Conservation (phyloP, 148 eudicot species). For the Pouteria glomerata region DNA sequence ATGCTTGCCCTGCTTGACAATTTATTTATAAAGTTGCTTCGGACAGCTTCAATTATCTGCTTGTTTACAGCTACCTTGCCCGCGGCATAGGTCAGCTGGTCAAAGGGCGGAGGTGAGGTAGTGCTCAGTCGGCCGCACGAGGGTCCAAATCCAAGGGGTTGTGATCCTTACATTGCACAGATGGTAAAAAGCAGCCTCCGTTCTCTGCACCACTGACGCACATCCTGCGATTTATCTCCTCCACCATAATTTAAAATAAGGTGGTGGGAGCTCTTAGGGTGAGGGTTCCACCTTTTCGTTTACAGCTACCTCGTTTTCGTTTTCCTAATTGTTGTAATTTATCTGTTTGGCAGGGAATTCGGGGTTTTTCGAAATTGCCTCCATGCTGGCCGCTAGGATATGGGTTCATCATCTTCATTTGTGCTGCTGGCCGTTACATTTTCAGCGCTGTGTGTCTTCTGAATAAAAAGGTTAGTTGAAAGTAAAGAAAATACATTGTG, state of each 20-base stretch:
- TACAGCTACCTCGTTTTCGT: not conserved
- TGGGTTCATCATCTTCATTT: not conserved
- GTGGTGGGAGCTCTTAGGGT: too few relatives aligned
- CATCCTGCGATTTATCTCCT: too few relatives aligned
- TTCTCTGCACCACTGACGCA: too few relatives aligned
- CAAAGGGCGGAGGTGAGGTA: too few relatives aligned
- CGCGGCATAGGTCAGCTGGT: too few relatives aligned
- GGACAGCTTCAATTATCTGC: not conserved
- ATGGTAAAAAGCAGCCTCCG: too few relatives aligned
- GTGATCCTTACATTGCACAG: too few relatives aligned
- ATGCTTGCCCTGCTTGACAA: not conserved
- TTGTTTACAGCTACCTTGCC: not conserved
- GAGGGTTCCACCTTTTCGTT: not conserved
- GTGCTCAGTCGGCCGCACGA: too few relatives aligned
- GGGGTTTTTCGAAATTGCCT: slow-evolving; percentile 88
- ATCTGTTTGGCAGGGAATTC: slow-evolving; percentile 57
- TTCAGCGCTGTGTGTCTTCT: not conserved
- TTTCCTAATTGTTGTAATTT: not conserved
- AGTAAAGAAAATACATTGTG: too few relatives aligned
- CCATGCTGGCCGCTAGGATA: slow-evolving; percentile 17
- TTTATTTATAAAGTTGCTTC: not conserved
- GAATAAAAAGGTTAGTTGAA: slow-evolving; percentile 9
- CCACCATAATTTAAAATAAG: too few relatives aligned
- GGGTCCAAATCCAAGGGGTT: too few relatives aligned
- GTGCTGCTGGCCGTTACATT: not conserved